These are phyloP conservation scores for Ophiostoma perfectum DNA, from an alignment of 2,329 filamentous ascomycete genomes.

Conservation along the genomic window DNA sequence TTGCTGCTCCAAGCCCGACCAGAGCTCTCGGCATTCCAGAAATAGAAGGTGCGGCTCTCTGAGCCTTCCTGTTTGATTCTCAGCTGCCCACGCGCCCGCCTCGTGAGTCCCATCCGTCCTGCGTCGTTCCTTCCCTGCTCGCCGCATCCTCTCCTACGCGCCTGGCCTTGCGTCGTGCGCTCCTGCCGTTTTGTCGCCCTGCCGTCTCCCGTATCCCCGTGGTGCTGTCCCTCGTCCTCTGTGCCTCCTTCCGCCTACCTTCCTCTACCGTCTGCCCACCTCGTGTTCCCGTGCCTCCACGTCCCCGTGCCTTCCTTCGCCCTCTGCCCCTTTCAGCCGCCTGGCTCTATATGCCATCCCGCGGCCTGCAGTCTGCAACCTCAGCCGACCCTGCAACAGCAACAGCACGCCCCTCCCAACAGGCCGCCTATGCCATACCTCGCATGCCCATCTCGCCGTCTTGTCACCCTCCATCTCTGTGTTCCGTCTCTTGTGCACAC, in stretches of 20 bases:
- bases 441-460: not conserved
- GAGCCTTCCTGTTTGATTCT: not conserved
- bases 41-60: not conserved
- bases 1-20: too few species aligned
- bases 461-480: slow-evolving; percentile 15
- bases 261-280: not conserved
- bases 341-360: not conserved
- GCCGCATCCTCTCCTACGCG: not conserved
- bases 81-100: not conserved
- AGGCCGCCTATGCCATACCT: not conserved
- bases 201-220: not conserved
- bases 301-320: too few species aligned
- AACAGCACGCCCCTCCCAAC: not conserved
- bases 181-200: not conserved
- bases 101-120: not conserved
- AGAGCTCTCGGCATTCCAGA: not conserved
- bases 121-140: not conserved
- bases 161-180: not conserved
- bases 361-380: not conserved
- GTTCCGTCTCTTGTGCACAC: not conserved
- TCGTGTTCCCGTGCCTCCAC: too few species aligned
- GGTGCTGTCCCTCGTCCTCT: not conserved
- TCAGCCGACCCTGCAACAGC: not conserved
- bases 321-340: not conserved
- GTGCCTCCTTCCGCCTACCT: not conserved